A percentile compares a stretch with the other conserved stretches of the same genome.
phyloP scores from a whole-genome alignment of 2,329 filamentous ascomycete genomes.

The Arachnomyces sp. region DNA sequence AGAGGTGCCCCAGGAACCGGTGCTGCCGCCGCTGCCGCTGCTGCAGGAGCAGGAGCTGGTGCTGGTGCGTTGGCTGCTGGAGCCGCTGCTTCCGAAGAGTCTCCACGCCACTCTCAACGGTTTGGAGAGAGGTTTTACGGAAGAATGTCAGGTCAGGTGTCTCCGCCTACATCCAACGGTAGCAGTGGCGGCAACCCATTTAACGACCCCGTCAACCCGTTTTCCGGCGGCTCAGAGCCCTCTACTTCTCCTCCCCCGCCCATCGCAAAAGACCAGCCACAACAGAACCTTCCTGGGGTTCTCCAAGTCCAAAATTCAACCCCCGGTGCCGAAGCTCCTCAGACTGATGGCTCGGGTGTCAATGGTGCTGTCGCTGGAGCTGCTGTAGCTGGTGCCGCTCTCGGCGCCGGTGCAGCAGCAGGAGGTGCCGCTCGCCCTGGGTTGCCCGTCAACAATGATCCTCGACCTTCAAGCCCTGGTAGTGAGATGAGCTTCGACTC shows the following conservation, averaged over 20 bases:
- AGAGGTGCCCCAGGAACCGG: conserved; percentile 14
- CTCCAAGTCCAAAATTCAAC: conserved; percentile 25
- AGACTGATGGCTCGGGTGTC: conserved; percentile 30
- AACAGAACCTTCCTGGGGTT: too few species aligned
- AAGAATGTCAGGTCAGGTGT: background rate
- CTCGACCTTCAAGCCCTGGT: conserved; percentile 18
- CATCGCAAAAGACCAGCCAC: conserved; percentile 7
- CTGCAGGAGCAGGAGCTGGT: conserved; percentile 16
- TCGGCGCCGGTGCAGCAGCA: conserved; percentile 10
- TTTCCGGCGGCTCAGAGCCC: conserved; percentile 46
- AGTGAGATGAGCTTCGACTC: conserved; percentile 18
- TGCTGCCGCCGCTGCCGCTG: conserved; percentile 18
- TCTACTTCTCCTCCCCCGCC: conserved; percentile 16
- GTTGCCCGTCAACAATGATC: conserved; percentile 7
- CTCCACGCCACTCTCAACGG: background rate
- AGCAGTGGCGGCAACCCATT: conserved; percentile 37
- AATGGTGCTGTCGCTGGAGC: conserved; percentile 35
- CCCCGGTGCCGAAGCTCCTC: conserved; percentile 35
- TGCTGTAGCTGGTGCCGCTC: conserved; percentile 20
- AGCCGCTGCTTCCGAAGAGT: background rate
- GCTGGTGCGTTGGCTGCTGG: conserved; percentile 12
- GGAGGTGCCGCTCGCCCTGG: conserved; percentile 9
- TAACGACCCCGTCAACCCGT: conserved; percentile 60
- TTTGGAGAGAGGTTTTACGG: conserved; percentile 1
- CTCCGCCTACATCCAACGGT: conserved; percentile 30